A percentile compares a stretch with the other conserved stretches of the same genome.
Evolutionary conservation across 164 flowering plant genomes (phyloP).

Genomic region (Nymphaea colorata): DNA sequence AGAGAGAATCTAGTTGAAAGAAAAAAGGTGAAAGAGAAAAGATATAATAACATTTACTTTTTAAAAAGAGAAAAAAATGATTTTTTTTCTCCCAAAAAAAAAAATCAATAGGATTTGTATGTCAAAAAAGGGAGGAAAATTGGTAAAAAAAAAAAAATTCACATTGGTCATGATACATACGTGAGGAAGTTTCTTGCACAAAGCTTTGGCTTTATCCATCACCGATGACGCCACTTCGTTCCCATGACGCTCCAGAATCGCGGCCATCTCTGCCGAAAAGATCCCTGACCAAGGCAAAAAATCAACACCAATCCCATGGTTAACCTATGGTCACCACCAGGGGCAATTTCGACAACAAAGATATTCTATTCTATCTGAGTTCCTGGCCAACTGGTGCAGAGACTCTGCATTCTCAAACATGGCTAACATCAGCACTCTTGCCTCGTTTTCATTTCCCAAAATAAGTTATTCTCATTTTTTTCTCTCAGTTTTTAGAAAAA

Average conservation of each 20-base stretch:
- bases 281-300: slow-evolving; percentile 15
- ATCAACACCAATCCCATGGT: not conserved
- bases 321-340: not conserved
- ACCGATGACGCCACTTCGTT: slow-evolving; percentile 30
- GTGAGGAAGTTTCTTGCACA: slow-evolving; percentile 20
- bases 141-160: not conserved
- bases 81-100: no score
- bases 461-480: not conserved
- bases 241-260: slow-evolving; percentile 29
- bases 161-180: slow-evolving; percentile 13
- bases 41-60: no score
- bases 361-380: not conserved
- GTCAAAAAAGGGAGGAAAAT: not conserved
- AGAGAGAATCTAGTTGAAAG: no score
- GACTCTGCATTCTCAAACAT: not conserved
- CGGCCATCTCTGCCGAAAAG: slow-evolving; percentile 33
- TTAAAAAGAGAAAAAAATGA: no score
- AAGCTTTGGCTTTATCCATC: slow-evolving; percentile 26
- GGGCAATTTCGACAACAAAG: not conserved
- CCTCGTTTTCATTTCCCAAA: not conserved
- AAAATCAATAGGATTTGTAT: no score
- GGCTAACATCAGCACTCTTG: not conserved
- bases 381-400: not conserved
- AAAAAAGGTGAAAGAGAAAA: no score
- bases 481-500: not conserved